Evolutionary conservation across 192 early-diverging fungal species (phyloP).

Genomic region (Mortierella alpina): DNA sequence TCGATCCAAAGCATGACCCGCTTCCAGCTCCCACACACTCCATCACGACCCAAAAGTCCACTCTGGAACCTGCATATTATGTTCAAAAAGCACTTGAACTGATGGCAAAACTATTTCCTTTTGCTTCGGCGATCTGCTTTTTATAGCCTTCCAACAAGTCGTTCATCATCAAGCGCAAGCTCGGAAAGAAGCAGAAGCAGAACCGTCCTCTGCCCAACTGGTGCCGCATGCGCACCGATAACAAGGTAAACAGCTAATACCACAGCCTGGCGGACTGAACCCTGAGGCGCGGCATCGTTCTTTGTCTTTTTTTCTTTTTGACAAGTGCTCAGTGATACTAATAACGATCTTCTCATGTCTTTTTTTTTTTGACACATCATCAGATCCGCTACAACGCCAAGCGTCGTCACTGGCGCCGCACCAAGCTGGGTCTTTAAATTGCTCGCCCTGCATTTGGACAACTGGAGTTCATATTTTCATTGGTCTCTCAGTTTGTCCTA

Average conservation of each 20-base stretch:
- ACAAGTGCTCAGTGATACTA: background rate
- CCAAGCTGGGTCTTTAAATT: slow-evolving; percentile 94
- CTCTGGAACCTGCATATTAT: too few species aligned
- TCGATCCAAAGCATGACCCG: background rate
- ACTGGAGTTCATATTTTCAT: slow-evolving; percentile 9
- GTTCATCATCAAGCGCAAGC: slow-evolving; percentile 95
- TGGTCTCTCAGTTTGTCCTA: slow-evolving; percentile 27
- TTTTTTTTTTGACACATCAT: background rate
- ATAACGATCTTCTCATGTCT: background rate
- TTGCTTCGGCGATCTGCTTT: background rate
- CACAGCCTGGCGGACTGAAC: background rate
- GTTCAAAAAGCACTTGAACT: too few species aligned
- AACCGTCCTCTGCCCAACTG: slow-evolving; percentile 98
- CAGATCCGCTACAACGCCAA: slow-evolving; percentile 94
- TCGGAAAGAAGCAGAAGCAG: slow-evolving; percentile 99
- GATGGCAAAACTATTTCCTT: too few species aligned
- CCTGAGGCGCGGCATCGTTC: background rate
- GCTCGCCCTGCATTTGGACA: slow-evolving; percentile 30
- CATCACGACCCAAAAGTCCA: background rate
- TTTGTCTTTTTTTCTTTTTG: background rate
- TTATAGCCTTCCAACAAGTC: slow-evolving; percentile 96
- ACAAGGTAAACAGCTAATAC: slow-evolving; percentile 81
- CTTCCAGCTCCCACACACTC: background rate
- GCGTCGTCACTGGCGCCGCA: slow-evolving; percentile 99
- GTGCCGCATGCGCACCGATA: slow-evolving; percentile 96